These are phyloP conservation scores for Toxoplasma gondii DNA, from an alignment of 169 alveolate species.

Conservation along the genomic window DNA sequence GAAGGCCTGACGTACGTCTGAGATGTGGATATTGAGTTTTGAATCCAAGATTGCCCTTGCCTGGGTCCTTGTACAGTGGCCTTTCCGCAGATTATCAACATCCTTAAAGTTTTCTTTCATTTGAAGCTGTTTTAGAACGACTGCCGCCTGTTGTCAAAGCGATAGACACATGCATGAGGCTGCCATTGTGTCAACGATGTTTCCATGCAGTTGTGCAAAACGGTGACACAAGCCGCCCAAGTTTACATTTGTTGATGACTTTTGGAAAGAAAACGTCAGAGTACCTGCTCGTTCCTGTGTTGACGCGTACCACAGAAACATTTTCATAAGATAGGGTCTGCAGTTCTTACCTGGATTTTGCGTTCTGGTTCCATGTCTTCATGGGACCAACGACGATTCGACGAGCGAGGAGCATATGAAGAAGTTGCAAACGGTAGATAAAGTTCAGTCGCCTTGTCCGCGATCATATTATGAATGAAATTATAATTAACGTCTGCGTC, in stretches of 20 bases:
- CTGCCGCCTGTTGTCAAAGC: background rate
- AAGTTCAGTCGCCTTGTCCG: background rate
- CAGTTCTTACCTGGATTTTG: background rate
- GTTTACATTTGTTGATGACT: too few relatives aligned
- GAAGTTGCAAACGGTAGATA: conserved; percentile 30
- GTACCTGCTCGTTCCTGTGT: too few relatives aligned
- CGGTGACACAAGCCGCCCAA: background rate
- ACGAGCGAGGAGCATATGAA: conserved; percentile 11
- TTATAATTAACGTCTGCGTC: conserved; percentile 4
- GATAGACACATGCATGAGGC: background rate
- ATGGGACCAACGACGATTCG: conserved; percentile 1
- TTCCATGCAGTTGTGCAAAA: background rate
- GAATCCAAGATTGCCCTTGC: conserved; percentile 43
- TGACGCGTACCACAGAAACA: too few relatives aligned
- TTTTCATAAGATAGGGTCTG: background rate
- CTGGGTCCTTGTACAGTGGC: conserved; percentile 38
- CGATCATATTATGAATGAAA: background rate
- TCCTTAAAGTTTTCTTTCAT: conserved; percentile 2
- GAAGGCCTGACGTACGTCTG: background rate
- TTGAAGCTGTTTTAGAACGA: background rate
- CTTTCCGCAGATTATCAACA: conserved; percentile 19
- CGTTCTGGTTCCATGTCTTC: background rate
- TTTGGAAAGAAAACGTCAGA: too few relatives aligned
- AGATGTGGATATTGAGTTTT: background rate
- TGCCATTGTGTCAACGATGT: background rate